A percentile compares a stretch with the other conserved stretches of the same genome.
phyloP scores from a whole-genome alignment of 2,329 filamentous ascomycete species.

The Fusarium udum region DNA sequence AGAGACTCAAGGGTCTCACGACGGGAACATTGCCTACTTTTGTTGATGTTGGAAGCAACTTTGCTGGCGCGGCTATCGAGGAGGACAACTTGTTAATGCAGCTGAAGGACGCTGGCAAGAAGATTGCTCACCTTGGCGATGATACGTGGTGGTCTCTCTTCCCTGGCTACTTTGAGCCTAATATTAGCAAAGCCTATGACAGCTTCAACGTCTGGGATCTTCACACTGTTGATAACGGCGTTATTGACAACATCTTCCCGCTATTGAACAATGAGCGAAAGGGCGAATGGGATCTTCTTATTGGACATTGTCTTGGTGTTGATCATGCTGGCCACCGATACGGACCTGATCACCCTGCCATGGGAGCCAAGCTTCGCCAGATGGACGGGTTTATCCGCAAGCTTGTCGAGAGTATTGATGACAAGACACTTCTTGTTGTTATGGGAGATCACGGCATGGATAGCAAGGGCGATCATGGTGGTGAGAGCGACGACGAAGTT shows the following conservation, averaged over 20 bases:
- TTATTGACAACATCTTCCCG: constrained; percentile 89
- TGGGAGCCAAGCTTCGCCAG: constrained; percentile 88
- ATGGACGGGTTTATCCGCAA: constrained; percentile 85
- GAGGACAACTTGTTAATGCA: constrained; percentile 84
- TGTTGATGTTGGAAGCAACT: constrained; percentile 92
- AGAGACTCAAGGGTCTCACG: constrained; percentile 91
- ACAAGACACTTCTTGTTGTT: constrained; percentile 87
- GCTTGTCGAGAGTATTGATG: constrained; percentile 77
- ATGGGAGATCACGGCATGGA: constrained; percentile 99
- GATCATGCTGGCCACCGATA: constrained; percentile 98
- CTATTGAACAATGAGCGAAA: constrained; percentile 73
- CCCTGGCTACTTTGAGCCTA: constrained; percentile 88
- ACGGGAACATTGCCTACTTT: constrained; percentile 96
- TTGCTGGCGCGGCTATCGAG: constrained; percentile 93
- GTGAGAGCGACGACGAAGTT: constrained; percentile 95
- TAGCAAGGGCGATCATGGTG: constrained; percentile 95
- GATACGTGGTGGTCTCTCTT: constrained; percentile 97
- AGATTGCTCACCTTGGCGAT: constrained; percentile 92
- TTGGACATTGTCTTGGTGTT: constrained; percentile 93
- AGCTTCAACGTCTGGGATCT: constrained; percentile 99
- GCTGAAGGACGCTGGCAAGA: constrained; percentile 71
- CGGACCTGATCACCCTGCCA: constrained; percentile 90
- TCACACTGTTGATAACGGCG: constrained; percentile 95
- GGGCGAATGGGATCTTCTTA: constrained; percentile 88
- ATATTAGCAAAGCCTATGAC: constrained; percentile 89